These are phyloP conservation scores for Emericellopsis atlantica DNA, from an alignment of 2,329 filamentous ascomycete species.

Conservation along the genomic window DNA sequence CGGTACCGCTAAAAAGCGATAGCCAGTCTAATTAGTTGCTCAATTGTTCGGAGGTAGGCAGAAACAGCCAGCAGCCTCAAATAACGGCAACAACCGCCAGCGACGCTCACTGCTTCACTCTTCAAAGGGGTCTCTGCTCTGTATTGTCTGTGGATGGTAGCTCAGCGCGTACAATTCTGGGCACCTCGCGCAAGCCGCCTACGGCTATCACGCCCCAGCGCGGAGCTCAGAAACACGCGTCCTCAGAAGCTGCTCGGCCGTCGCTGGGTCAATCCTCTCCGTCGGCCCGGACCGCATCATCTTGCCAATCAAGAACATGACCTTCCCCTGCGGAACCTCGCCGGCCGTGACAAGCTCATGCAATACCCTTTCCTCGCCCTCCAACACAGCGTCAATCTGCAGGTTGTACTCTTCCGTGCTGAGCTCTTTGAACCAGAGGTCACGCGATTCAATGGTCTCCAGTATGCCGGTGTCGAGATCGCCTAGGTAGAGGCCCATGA, in stretches of 20 bases:
- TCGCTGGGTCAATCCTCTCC: conserved; percentile 40
- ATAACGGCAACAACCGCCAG: too few species aligned
- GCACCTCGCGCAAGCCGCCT: too few species aligned
- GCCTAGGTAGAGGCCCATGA: conserved; percentile 37
- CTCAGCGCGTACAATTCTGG: too few species aligned
- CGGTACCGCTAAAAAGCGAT: too few species aligned
- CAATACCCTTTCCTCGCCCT: conserved; percentile 32
- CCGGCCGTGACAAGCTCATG: conserved; percentile 28
- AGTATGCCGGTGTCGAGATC: conserved; percentile 29
- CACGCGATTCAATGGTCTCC: conserved; percentile 29
- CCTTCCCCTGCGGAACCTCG: conserved; percentile 41
- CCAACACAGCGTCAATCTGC: conserved; percentile 29
- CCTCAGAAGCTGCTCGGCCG: conserved; percentile 34
- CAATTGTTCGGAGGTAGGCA: too few species aligned
- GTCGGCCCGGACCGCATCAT: conserved; percentile 42
- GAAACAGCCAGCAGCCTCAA: too few species aligned
- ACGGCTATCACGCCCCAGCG: too few species aligned
- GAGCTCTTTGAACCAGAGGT: conserved; percentile 43
- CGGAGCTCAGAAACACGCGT: conserved; percentile 12
- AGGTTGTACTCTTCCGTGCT: conserved; percentile 30
- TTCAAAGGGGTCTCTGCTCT: too few species aligned
- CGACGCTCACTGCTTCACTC: too few species aligned
- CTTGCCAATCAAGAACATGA: conserved; percentile 48
- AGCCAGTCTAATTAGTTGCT: neutral
- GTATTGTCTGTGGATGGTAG: too few species aligned